Base-by-base conservation (phyloP, 208 protist genomes). In the Acanthamoeba sp. region DNA sequence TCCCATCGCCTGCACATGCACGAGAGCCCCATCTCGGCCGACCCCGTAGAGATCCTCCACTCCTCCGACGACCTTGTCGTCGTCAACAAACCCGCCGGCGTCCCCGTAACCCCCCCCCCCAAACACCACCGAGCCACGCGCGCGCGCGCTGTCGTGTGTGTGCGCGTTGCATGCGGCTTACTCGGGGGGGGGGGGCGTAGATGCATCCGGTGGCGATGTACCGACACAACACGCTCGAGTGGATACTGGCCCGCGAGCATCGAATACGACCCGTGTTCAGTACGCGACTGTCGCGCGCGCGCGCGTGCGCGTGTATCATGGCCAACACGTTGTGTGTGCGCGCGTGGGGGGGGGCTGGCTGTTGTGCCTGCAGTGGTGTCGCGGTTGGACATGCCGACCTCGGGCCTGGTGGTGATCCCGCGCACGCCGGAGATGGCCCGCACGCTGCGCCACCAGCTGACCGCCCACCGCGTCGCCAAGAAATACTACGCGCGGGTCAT, bases 141-240 rank as follows among this genome's bases (percentile, higher is more conserved):
- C n/a, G n/a, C n/a, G n/a, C n/a, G n/a, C n/a, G n/a, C n/a, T 48
- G n/a, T 42, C 24, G 66, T 36, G n/a, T 76, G 32, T 9, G 3
- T 22, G 10, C 20, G 16, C 78, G 48, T 2, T 62, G 78, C 27
- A 80, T 40, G 69, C n/a, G n/a, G n/a, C n/a, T n/a, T n/a, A n/a
- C n/a, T n/a, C n/a, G n/a, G n/a, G n/a, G n/a, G n/a, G n/a, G n/a
- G n/a, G n/a, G n/a, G 0, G 6, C 20, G 10, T 71, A 94, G 92
- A 89, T 94, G 76, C 98, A 99, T 92, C 98, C 98, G 0, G 98
- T 98, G 4, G 98, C 98, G 36, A 88, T 97, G 62, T 99, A 97
- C 94, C 96, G 98, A 80, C 98, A 98, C 87, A 99, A 99, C 95
- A 96, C 98, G 40, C 95, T 99, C 12, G 97, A 98, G 14, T 98